phyloP scores from a whole-genome alignment of 1,284 basidiomycete genomes.

The Boletus calvinii region DNA sequence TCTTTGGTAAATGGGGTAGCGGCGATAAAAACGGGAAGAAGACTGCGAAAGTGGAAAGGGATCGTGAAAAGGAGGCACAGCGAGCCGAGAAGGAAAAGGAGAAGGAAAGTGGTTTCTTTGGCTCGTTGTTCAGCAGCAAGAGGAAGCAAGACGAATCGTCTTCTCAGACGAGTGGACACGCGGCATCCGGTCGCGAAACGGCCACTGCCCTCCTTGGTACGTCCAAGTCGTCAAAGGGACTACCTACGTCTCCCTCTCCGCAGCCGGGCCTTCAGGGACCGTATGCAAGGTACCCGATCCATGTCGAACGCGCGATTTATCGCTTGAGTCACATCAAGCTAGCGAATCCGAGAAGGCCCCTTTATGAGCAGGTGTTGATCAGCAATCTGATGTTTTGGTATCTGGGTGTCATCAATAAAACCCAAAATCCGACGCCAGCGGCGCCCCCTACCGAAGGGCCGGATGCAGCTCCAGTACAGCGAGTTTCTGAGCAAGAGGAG shows the following conservation, averaged over 20 bases:
- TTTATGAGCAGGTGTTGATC: conserved; percentile 98
- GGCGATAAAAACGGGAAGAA: conserved; percentile 59
- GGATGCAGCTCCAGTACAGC: conserved; percentile 14
- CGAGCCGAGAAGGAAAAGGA: conserved; percentile 53
- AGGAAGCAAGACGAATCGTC: conserved; percentile 74
- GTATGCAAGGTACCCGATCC: conserved; percentile 91
- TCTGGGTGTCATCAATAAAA: conserved; percentile 94
- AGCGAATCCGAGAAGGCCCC: conserved; percentile 91
- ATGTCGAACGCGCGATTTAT: conserved; percentile 97
- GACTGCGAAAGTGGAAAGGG: conserved; percentile 46
- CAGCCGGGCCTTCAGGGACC: conserved; percentile 56
- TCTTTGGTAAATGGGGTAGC: conserved; percentile 71
- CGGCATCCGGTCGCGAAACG: conserved; percentile 71
- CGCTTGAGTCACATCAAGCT: conserved; percentile 97
- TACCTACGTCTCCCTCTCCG: conserved; percentile 61
- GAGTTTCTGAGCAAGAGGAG: conserved; percentile 30
- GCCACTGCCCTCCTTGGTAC: conserved; percentile 80
- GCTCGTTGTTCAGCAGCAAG: conserved; percentile 81
- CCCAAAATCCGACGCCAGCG: conserved; percentile 48
- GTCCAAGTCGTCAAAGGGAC: conserved; percentile 74
- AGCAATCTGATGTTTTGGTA: conserved; percentile 99
- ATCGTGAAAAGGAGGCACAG: conserved; percentile 47
- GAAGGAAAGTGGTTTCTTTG: conserved; percentile 79
- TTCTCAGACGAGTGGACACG: conserved; percentile 47
- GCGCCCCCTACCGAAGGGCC: conserved; percentile 28